These are phyloP conservation scores for Leccinum olivaceoglutinosum DNA, from an alignment of 1,284 basidiomycete genomes.

Conservation along the genomic window DNA sequence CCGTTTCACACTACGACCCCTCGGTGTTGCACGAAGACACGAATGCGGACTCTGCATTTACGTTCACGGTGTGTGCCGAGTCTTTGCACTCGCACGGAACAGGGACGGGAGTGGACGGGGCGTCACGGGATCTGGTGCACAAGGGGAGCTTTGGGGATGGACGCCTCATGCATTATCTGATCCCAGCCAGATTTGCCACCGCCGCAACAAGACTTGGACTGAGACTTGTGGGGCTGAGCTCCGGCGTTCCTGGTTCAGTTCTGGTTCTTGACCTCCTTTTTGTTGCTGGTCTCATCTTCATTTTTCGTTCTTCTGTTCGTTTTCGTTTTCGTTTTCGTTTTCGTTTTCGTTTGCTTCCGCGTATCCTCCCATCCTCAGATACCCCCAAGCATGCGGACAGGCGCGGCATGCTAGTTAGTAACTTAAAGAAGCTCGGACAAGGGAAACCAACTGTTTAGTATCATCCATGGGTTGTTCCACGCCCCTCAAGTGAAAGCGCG, in stretches of 20 bases:
- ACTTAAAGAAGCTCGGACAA: background rate
- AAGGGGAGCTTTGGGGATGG: constrained; percentile 21
- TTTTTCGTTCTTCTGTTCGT: background rate
- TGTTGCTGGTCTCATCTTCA: background rate
- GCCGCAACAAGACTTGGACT: constrained; percentile 23
- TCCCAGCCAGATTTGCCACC: constrained; percentile 40
- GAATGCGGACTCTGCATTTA: constrained; percentile 20
- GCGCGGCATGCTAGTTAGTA: background rate
- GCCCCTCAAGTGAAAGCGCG: constrained; percentile 60
- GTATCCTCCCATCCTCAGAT: background rate
- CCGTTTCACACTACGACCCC: constrained; percentile 40
- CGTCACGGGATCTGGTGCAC: constrained; percentile 22
- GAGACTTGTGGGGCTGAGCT: background rate
- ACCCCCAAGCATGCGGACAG: background rate
- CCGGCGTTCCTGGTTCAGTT: background rate
- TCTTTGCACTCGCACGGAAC: constrained; percentile 27
- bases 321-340: background rate
- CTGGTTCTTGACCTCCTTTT: background rate
- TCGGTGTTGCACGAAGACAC: constrained; percentile 21
- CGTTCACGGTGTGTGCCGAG: constrained; percentile 18
- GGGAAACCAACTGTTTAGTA: constrained; percentile 31
- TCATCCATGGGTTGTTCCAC: constrained; percentile 59
- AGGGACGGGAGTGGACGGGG: constrained; percentile 8
- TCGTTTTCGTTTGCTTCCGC: background rate
- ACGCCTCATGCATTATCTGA: constrained; percentile 33